Conservation (phyloP, 2,329 filamentous ascomycete species). For the Trichoderma brevicompactum region DNA sequence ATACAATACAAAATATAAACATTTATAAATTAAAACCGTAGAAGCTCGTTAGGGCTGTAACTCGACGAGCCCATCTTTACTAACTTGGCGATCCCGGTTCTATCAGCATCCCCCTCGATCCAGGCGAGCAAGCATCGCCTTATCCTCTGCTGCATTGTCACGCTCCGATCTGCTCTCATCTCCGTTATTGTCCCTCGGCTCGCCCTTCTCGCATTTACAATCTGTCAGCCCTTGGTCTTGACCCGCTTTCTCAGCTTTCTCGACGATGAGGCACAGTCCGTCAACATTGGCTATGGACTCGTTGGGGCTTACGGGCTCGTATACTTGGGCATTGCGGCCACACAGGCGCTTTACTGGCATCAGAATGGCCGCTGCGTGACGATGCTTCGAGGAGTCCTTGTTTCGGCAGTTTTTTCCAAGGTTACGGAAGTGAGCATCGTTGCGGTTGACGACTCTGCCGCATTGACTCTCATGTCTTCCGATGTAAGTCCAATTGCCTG, state of each 20-base stretch:
- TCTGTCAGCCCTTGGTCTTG: constrained; percentile 46
- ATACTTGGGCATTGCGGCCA: constrained; percentile 40
- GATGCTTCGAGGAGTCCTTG: constrained; percentile 40
- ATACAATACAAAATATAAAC: constrained; percentile 10
- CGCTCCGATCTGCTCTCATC: constrained; percentile 39
- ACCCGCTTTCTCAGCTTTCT: constrained; percentile 38
- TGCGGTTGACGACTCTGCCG: constrained; percentile 40
- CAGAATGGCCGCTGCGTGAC: constrained; percentile 41
- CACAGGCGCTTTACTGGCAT: constrained; percentile 34
- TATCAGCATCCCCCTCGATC: constrained; percentile 8
- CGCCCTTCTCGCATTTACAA: constrained; percentile 42
- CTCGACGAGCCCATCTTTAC: constrained; percentile 15
- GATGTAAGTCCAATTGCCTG: constrained; percentile 37
- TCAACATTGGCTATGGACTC: constrained; percentile 40
- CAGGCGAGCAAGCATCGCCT: constrained; percentile 14
- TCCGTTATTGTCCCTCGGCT: constrained; percentile 41
- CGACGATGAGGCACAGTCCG: constrained; percentile 34
- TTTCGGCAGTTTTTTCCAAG: constrained; percentile 42
- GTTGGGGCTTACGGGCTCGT: constrained; percentile 42
- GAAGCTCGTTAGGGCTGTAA: neutral
- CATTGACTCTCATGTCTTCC: constrained; percentile 49
- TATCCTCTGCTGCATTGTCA: constrained; percentile 35
- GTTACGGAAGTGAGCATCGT: constrained; percentile 39
- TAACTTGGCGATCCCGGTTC: neutral
- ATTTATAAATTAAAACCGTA: constrained; percentile 1